Evolutionary conservation across 2,329 filamentous ascomycete genomes (phyloP), one percentile per base, ranked within the genome.

Genomic region (Alternaria tenuissima): DNA sequence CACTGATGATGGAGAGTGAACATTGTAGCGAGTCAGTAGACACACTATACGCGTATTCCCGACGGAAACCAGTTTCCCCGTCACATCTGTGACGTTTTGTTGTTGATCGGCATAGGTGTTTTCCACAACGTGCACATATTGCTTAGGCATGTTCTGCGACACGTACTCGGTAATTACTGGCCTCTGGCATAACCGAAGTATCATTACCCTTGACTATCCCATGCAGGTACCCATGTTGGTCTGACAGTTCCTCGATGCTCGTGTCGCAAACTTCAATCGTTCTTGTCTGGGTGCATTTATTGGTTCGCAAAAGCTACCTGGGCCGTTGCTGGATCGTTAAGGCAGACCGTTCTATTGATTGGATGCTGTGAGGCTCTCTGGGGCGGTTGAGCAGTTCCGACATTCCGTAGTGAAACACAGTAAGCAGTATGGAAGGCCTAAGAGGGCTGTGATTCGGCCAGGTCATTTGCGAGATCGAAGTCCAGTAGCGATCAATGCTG

Each of bases 231-330:
- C 34, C 30, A 34, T 30, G 32, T 8, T 14, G 22, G 20, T 22
- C 46, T 36, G 46, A 42, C 8, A 36, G 32, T 34, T 11, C 30
- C 32, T 24, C 8, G 20, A 7, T 22, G 46, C 46, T 49, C 46
- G 38, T 49, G 46, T 36, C 32, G 32, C 30, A 49, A 36, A 24
- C 46, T 12, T 20, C 34, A 22, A 18, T 49, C 20, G 46, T 36
- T 38, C 20, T 49, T 24, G 20, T 49, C 20, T 24, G n/a, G 5
- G 32, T 49, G 20, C 46, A 38, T 38, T 49, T 20, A 26, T 49
- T 49, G 46, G 46, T 38, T 49, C 46, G 46, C 46, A 49, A 49
- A 36, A 36, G 20, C 22, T 49, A 32, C 30, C 32, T 36, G 24
- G 24, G 24, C 24, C 24, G 24, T 34, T 48, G 30, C 30, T 34